Base-by-base conservation (phyloP, 2,329 filamentous ascomycete genomes). In the Bipolaris bicolor region DNA sequence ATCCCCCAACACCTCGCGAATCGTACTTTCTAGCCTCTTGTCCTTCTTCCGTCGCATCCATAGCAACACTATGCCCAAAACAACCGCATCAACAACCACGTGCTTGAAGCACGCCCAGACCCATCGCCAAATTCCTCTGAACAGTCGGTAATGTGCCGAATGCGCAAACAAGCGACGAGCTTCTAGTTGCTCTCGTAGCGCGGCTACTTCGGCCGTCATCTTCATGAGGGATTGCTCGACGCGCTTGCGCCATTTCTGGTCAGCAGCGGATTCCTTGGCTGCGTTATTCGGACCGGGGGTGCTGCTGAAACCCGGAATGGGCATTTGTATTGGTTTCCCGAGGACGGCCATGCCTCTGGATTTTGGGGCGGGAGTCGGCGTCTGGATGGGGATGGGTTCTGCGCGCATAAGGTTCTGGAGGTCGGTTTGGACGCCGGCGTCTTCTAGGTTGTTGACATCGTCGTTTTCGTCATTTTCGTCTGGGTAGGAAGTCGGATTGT, bases 191-290 rank as follows among this genome's bases (percentile, higher is more conserved):
- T 99, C 95, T 34, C 95, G 86, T 60, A 98, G 78, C 0, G 95
- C 95, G 1, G 95, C 93, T 31, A 99, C 87, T 77, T 99, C 95
- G 15, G 92, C 90, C 5, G 93, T 96, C 79, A 98, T 88, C 67
- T 92, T 91, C 54, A 94, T 91, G 55, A 98, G 83, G 20, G 92
- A 91, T 41, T 88, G 85, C 78, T 98, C 94, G 60, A 98, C 89
- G 66, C 90, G 88, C 58, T 86, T 88, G 49, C 90, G 88, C 91
- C 92, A 97, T 69, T 86, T 87, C 59, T 79, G 76, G 64, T 83
- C 81, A n/a, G 65, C 66, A 22, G 54, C 57, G 18, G 58, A 60
- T 40, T 72, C 66, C 22, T 60, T 49, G 13, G 39, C 18, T 1
- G 33, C 22, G 34, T 33, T 22, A 15, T 40, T 40, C 7, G 44